Base-by-base conservation (phyloP, 2,329 filamentous ascomycete species). In the Colletotrichum karsti region DNA sequence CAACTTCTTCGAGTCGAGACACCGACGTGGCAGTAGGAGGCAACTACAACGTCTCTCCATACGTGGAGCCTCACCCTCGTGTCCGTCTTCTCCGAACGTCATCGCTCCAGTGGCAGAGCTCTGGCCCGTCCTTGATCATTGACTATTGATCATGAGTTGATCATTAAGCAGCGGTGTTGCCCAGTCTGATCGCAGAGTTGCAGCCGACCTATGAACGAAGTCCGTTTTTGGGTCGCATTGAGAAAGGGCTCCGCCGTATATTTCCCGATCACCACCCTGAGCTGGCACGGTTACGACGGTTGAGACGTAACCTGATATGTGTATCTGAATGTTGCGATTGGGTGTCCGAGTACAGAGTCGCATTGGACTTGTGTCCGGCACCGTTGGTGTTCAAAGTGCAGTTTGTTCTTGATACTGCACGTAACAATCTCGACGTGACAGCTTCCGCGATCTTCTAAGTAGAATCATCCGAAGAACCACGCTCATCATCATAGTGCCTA, bases 301-400 rank as follows among this genome's bases (percentile, higher is more conserved):
- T 28, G 28, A 48, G 33, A 42, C 37, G 33, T 10, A 39, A 39
- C n/a, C 26, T 35, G 50, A 63, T 66, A n/a, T n/a, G n/a, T n/a
- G 57, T 56, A 39, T 26, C 33, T 50, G 12, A 57, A 55, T n/a
- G 24, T 63, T 63, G 63, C 58, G 63, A 57, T 63, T 67, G 51
- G 63, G 24, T 50, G 20, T 48, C 57, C 50, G n/a, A 24, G 33
- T 26, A n/a, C 20, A 35, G 33, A 42, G 50, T 63, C 24, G 35
- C 22, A 39, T 39, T 15, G 33, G 24, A 35, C 41, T 57, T 24
- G 42, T n/a, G 57, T 63, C 13, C 42, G 20, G 8, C 28, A 54
- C 41, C n/a, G n/a, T n/a, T n/a, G 35, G 26, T 39, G 50, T 50
- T n/a, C 18, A 12, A 50, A 41, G 26, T 24, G n/a, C 28, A 15